Conservation (phyloP, 495 filamentous ascomycete species). For the Astrothelium subdiscretum region DNA sequence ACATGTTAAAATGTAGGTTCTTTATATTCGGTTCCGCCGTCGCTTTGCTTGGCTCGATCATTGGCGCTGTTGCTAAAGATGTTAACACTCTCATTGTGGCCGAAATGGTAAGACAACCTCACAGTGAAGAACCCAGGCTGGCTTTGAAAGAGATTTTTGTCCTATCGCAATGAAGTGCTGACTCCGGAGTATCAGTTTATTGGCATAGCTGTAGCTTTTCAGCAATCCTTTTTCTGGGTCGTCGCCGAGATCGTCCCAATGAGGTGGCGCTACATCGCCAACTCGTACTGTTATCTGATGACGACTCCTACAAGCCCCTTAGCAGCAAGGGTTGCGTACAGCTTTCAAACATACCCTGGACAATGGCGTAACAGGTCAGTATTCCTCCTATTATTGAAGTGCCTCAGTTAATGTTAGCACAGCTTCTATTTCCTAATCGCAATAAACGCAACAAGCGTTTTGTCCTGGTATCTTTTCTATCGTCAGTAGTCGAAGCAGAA, state of each 20-base stretch:
- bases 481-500: not conserved
- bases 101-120: slow-evolving; percentile 1
- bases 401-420: not conserved
- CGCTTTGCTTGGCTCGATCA: slow-evolving; percentile 20
- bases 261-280: slow-evolving; percentile 8
- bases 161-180: not conserved
- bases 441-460: slow-evolving; percentile 6
- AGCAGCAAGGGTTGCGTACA: slow-evolving; percentile 14
- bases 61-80: slow-evolving; percentile 18
- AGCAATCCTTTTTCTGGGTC: slow-evolving; percentile 12
- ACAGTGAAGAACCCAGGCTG: not conserved
- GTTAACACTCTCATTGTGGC: slow-evolving; percentile 19
- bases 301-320: slow-evolving; percentile 8
- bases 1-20: slow-evolving; percentile 13
- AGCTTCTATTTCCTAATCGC: slow-evolving; percentile 12
- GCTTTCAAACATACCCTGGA: slow-evolving; percentile 6
- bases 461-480: slow-evolving; percentile 11
- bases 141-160: not conserved
- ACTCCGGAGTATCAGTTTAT: slow-evolving; percentile 1
- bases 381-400: not conserved
- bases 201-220: slow-evolving; percentile 10
- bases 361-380: slow-evolving; percentile 7
- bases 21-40: slow-evolving; percentile 17
- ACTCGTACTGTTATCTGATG: slow-evolving; percentile 8
- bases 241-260: slow-evolving; percentile 14